Conservation (phyloP, 371 early-diverging fungal genomes). For the Lichtheimia ramosa region DNA sequence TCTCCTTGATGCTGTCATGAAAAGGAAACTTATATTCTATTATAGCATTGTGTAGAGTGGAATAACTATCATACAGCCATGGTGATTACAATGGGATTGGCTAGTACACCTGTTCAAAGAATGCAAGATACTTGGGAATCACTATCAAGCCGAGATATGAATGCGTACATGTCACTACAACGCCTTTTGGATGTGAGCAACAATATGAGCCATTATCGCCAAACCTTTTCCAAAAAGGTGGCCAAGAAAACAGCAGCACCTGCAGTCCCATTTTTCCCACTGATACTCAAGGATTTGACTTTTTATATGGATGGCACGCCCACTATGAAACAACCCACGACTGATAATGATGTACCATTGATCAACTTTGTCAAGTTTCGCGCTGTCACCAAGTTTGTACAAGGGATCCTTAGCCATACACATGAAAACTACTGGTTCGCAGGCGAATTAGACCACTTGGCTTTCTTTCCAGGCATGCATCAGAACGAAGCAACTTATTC, state of each 20-base stretch:
- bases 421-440: constrained; percentile 37
- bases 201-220: constrained; percentile 45
- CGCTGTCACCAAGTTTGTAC: constrained; percentile 23
- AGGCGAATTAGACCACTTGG: constrained; percentile 29
- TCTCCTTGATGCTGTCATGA: not conserved
- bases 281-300: constrained; percentile 44
- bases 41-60: constrained; percentile 37
- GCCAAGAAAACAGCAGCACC: constrained; percentile 30
- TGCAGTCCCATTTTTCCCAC: constrained; percentile 44
- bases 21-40: not conserved
- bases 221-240: constrained; percentile 28
- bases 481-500: not conserved
- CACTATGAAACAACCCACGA: constrained; percentile 8
- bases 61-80: constrained; percentile 49
- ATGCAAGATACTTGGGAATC: constrained; percentile 26
- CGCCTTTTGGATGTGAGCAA: constrained; percentile 34
- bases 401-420: constrained; percentile 16
- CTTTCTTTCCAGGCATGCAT: constrained; percentile 20
- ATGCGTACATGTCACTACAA: constrained; percentile 20
- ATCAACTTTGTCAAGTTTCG: constrained; percentile 46
- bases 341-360: constrained; percentile 3
- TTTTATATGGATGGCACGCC: constrained; percentile 43
- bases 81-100: constrained; percentile 40
- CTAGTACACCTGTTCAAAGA: constrained; percentile 19
- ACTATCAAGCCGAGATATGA: constrained; percentile 28